Conservation (phyloP, 2,329 filamentous ascomycete species). For the Aspergillus brunneoviolaceus region DNA sequence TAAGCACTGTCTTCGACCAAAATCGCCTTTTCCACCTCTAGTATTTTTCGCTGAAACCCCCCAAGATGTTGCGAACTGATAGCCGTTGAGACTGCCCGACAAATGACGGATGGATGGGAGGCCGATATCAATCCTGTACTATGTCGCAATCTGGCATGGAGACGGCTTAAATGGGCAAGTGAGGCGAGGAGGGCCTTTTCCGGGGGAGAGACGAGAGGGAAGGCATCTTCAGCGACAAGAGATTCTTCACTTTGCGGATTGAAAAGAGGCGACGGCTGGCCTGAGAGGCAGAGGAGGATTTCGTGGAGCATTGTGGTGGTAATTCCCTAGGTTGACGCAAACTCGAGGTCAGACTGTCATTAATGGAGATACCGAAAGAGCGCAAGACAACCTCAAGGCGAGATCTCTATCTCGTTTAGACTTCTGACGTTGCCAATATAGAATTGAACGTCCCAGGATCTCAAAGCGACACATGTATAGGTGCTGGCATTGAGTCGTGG, state of each 20-base stretch:
- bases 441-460: slow-evolving; percentile 43
- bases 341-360: slow-evolving; percentile 8
- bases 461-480: slow-evolving; percentile 49
- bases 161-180: slow-evolving; percentile 72
- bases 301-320: slow-evolving; percentile 82
- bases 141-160: slow-evolving; percentile 71
- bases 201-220: slow-evolving; percentile 65
- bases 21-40: slow-evolving; percentile 79
- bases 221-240: slow-evolving; percentile 51
- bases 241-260: slow-evolving; percentile 51
- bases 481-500: slow-evolving; percentile 1
- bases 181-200: slow-evolving; percentile 79
- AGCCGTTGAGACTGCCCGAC: slow-evolving; percentile 79
- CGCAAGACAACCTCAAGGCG: slow-evolving; percentile 26
- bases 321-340: slow-evolving; percentile 18
- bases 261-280: slow-evolving; percentile 87
- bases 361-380: background rate
- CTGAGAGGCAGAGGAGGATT: slow-evolving; percentile 92
- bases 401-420: slow-evolving; percentile 24
- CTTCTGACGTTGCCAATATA: slow-evolving; percentile 42
- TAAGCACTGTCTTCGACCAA: slow-evolving; percentile 72
- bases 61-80: slow-evolving; percentile 73
- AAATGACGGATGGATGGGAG: slow-evolving; percentile 76
- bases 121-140: slow-evolving; percentile 67
- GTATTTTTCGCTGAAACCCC: slow-evolving; percentile 76